Evolutionary conservation across 1,139 yeast species (phyloP), one percentile per base, ranked within the genome.

Genomic region (Yamadazyma pseudoaaseri): DNA sequence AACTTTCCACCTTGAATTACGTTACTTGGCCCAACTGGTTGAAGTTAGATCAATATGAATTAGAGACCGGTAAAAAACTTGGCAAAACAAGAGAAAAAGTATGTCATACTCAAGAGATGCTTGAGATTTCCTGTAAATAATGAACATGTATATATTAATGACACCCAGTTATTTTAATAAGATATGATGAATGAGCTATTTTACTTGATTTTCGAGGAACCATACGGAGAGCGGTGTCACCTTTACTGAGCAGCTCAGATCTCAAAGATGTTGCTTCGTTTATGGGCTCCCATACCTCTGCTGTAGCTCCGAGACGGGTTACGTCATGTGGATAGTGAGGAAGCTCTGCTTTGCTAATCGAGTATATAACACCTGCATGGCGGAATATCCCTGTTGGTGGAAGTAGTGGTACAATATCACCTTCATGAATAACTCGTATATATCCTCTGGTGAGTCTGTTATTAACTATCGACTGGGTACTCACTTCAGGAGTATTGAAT

Each of bases 1-100:
- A 54, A 21, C 17, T 41, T 14, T 7, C 29, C 2, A 6, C 20
- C 12, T n/a, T 36, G 10, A 18, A 33, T 5, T 33, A 38, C 12
- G 74, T 83, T 2, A 47, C 63, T 8, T 90, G 97, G 97, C 46
- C 62, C 0, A 82, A 81, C 39, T 92, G 97, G 97, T 49, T 59
- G 36, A 65, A 55, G 33, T 67, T 89, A 13, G 79, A 85, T 46
- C 42, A 54, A 2, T 58, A 56, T 18, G 97, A 89, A 53, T 38
- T 65, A 26, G 48, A 54, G 15, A 49, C 52, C 5, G 96, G 92
- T 2, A 40, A 39, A 8, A 33, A 39, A 20, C 16, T 43, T 2
- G 81, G 79, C 10, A 83, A 80, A 52, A 54, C 75, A 1, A 67
- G 94, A 38, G 70, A 65, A 37, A 86, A 87, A 56, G 60, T 84